phyloP scores from a whole-genome alignment of 2,329 filamentous ascomycete species.

The Phoma herbarum region DNA sequence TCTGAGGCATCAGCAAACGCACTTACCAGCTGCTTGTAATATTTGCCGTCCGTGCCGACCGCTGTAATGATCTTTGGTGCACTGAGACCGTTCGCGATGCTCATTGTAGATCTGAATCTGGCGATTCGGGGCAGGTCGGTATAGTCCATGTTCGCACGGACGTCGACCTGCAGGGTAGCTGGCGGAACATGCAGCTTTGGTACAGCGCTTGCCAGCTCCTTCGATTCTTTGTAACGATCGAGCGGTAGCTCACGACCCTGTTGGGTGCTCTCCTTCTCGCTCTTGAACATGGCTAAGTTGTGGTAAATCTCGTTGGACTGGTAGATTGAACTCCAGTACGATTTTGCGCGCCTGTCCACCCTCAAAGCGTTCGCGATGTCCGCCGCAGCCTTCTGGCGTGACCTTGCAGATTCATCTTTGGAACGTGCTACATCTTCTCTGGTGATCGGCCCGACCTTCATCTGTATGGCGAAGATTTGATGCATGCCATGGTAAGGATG shows the following conservation, averaged over 20 bases:
- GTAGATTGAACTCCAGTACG: conserved; percentile 76
- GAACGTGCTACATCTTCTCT: conserved; percentile 58
- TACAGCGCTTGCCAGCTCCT: conserved; percentile 69
- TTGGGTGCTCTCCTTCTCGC: conserved; percentile 69
- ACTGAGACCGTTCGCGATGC: conserved; percentile 88
- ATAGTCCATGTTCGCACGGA: conserved; percentile 79
- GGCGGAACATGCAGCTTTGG: conserved; percentile 78
- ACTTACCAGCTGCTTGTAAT: conserved; percentile 82
- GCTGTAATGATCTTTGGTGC: conserved; percentile 93
- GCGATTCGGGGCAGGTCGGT: conserved; percentile 75
- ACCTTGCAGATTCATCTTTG: conserved; percentile 78
- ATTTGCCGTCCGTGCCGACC: conserved; percentile 76
- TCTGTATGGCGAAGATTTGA: conserved; percentile 79
- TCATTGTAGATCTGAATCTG: conserved; percentile 77
- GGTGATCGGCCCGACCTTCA: conserved; percentile 65
- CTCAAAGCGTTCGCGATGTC: conserved; percentile 70
- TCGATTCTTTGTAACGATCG: conserved; percentile 70
- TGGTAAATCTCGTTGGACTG: conserved; percentile 74
- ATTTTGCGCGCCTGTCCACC: conserved; percentile 59
- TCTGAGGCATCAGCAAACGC: too few species aligned
- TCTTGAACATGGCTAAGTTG: conserved; percentile 70
- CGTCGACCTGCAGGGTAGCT: conserved; percentile 84
- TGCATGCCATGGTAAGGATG: conserved; percentile 98
- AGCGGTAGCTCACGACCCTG: conserved; percentile 70
- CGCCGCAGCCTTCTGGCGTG: conserved; percentile 77